Conservation (phyloP, 2,329 filamentous ascomycete genomes). For the Botrytis elliptica region DNA sequence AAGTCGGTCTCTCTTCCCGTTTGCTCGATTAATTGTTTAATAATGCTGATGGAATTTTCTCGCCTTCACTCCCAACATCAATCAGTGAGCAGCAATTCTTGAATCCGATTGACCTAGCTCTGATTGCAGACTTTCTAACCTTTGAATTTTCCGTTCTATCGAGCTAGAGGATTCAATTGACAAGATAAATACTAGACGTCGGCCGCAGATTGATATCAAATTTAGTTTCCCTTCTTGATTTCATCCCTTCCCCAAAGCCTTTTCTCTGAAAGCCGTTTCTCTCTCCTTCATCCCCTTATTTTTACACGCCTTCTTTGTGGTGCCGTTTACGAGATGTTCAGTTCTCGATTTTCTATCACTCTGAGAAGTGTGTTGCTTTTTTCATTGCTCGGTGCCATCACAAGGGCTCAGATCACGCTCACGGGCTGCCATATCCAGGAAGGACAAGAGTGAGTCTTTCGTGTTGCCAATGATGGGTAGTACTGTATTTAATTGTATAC, state of each 20-base stretch:
- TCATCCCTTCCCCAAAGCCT: neutral
- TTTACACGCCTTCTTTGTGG: neutral
- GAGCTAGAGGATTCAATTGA: neutral
- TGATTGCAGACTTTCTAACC: neutral
- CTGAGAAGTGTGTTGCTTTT: neutral
- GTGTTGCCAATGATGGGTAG: neutral
- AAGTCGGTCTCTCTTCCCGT: neutral
- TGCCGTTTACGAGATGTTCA: neutral
- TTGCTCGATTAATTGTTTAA: neutral
- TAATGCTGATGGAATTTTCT: neutral
- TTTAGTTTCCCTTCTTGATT: neutral
- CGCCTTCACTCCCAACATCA: neutral
- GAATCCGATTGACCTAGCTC: neutral
- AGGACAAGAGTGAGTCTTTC: slow-evolving; percentile 2
- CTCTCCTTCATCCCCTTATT: neutral
- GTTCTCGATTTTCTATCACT: neutral
- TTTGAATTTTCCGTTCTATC: neutral
- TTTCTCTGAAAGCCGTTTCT: neutral
- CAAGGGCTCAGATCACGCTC: neutral
- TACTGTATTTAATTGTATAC: neutral
- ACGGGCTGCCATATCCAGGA: neutral
- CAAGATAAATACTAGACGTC: neutral
- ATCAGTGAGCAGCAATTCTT: neutral
- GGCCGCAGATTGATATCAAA: neutral
- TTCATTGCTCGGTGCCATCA: neutral